Evolutionary conservation across 2,329 filamentous ascomycete genomes (phyloP), one percentile per base, ranked within the genome.

Genomic region (Raffaelea ambrosiae): DNA sequence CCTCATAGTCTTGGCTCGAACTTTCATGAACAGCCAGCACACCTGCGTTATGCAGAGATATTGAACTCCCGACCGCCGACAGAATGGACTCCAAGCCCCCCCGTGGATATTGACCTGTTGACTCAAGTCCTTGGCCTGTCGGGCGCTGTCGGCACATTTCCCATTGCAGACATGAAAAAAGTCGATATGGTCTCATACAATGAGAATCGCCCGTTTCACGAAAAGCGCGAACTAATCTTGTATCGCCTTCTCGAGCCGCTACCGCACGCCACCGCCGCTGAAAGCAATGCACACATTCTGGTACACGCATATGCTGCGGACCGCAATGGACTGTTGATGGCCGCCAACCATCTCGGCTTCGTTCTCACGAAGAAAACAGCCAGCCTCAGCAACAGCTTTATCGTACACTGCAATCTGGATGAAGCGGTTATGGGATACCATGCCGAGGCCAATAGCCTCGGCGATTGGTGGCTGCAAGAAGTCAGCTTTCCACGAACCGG

Each of bases 391-490:
- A 76, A 74, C 51, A 69, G 68, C 1, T 74, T 77, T 49, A 72
- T 74, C 18, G 61, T 79, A 5, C 75, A 79, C 49, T 69, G 71
- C 29, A 72, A 76, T 39, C 64, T 64, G 0, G 64, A 68, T 4
- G 68, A 72, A 40, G 66, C 72, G 0, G 65, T 74, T 7, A 76
- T 79, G 69, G 35, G 52, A 21, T 58, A 61, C 19, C 51, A 52
- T 13, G 43, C 13, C 20, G 38, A 42, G 16, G 51, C 35, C 3
- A 62, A 62, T 9, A 44, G 40, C 29, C 26, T 46, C 13, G 39
- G 16, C 3, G 63, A 63, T 13, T 79, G 75, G 74, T 79, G 75
- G 75, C 57, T 78, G 16, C 72, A 76, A 56, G 75, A 79, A 56
- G 63, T 64, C 1, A 66, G 56, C 29, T 77, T 74, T 57, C 71